These are phyloP conservation scores for Aspergillus glaucus DNA, from an alignment of 2,329 filamentous ascomycete genomes.

Conservation along the genomic window DNA sequence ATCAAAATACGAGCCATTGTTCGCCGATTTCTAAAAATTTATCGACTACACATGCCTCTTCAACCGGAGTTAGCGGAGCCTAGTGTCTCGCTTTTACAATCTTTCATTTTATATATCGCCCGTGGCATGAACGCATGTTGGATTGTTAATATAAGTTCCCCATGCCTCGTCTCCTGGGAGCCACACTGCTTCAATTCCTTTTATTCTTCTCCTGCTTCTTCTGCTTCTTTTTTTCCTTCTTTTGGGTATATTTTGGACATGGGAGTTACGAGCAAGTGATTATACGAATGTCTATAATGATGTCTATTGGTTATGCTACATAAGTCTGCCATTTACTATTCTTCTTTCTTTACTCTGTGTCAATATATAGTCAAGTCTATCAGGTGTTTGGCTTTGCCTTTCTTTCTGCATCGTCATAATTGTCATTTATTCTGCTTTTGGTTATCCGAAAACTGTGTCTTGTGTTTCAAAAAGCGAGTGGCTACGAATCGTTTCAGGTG, in stretches of 20 bases:
- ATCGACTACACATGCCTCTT: neutral
- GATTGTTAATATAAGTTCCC: no score
- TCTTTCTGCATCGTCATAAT: no score
- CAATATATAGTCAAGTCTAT: neutral
- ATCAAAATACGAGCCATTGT: constrained; percentile 54
- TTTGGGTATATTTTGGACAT: neutral
- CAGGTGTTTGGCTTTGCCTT: neutral
- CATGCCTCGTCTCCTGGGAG: neutral
- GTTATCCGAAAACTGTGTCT: no score
- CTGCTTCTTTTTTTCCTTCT: neutral
- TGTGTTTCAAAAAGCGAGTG: no score
- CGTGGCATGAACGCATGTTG: no score
- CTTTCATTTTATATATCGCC: no score
- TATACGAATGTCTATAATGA: neutral
- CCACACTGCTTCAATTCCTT: neutral
- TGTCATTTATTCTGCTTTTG: no score
- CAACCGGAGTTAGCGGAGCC: neutral
- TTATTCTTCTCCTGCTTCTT: neutral
- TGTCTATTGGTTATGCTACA: neutral
- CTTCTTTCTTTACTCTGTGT: neutral
- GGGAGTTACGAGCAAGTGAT: neutral
- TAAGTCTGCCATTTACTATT: neutral
- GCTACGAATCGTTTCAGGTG: no score
- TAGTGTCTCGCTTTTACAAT: neutral
- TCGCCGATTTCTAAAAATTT: constrained; percentile 52